Evolutionary conservation across 2,329 filamentous ascomycete genomes (phyloP).

Genomic region (Pseudocercospora macadamiae): DNA sequence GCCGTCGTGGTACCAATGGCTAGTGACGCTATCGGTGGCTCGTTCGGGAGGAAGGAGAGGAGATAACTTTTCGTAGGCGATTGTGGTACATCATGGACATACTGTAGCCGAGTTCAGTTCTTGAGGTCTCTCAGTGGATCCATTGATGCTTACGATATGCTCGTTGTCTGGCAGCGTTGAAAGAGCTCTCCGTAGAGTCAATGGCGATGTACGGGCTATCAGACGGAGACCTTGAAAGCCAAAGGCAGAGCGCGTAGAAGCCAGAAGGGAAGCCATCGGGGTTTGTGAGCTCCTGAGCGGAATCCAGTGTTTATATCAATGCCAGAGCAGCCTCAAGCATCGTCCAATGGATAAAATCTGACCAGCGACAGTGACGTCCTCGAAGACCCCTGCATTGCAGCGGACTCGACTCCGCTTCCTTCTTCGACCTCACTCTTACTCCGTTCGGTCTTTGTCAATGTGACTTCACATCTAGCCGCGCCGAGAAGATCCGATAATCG

Average conservation of each 20-base stretch:
- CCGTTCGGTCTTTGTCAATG: too few species aligned
- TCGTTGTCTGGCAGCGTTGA: slow-evolving; percentile 50
- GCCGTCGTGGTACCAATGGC: slow-evolving; percentile 59
- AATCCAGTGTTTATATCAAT: too few species aligned
- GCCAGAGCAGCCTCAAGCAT: too few species aligned
- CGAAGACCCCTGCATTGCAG: neutral
- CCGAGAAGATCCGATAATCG: too few species aligned
- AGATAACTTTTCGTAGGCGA: slow-evolving; percentile 45
- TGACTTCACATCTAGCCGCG: too few species aligned
- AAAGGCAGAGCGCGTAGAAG: slow-evolving; percentile 18
- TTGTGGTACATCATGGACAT: slow-evolving; percentile 52
- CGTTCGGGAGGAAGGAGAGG: slow-evolving; percentile 60
- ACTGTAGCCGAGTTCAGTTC: slow-evolving; percentile 34
- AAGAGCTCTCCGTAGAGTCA: slow-evolving; percentile 30
- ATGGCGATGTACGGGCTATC: slow-evolving; percentile 29
- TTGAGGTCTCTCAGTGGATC: neutral
- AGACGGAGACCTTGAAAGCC: slow-evolving; percentile 26
- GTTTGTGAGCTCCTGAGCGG: neutral
- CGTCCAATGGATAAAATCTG: too few species aligned
- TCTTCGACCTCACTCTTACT: too few species aligned
- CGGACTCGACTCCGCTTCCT: neutral
- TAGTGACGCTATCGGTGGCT: slow-evolving; percentile 56
- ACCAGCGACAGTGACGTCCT: neutral
- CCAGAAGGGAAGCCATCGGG: slow-evolving; percentile 20
- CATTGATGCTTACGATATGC: slow-evolving; percentile 37